Percentiles rank a stretch among this genome's conserved stretches.
phyloP scores from a whole-genome alignment of 2,329 filamentous ascomycete species.

The Clarireedia hainanense region DNA sequence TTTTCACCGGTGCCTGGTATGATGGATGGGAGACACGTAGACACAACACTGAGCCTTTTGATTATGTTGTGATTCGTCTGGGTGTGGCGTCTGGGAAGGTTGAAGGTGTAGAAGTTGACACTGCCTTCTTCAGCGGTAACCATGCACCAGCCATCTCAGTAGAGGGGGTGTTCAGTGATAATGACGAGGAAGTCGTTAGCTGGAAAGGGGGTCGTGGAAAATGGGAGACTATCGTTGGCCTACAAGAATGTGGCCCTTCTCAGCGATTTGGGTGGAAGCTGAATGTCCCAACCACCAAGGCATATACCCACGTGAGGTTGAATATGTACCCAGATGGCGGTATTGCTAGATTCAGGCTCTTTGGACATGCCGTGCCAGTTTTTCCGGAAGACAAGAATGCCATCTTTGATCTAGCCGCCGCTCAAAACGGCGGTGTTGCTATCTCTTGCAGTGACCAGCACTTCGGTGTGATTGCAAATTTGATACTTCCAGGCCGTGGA shows the following conservation, averaged over 20 bases:
- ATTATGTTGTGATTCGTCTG: slow-evolving; percentile 59
- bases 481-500: slow-evolving; percentile 69
- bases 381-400: slow-evolving; percentile 59
- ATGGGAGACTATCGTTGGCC: slow-evolving; percentile 65
- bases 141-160: slow-evolving; percentile 74
- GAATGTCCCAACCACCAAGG: slow-evolving; percentile 47
- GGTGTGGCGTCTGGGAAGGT: slow-evolving; percentile 65
- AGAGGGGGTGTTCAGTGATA: slow-evolving; percentile 61
- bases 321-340: slow-evolving; percentile 85
- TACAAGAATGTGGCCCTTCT: slow-evolving; percentile 65
- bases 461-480: slow-evolving; percentile 73
- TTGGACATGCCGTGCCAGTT: slow-evolving; percentile 67
- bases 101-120: slow-evolving; percentile 71
- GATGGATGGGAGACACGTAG: slow-evolving; percentile 63
- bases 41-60: slow-evolving; percentile 56
- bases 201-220: slow-evolving; percentile 51
- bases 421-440: slow-evolving; percentile 70
- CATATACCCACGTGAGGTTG: slow-evolving; percentile 71
- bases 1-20: slow-evolving; percentile 62
- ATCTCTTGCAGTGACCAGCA: slow-evolving; percentile 75
- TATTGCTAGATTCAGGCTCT: slow-evolving; percentile 72
- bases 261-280: slow-evolving; percentile 69
- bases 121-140: slow-evolving; percentile 74
- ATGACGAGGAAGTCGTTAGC: slow-evolving; percentile 57
- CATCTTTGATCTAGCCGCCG: slow-evolving; percentile 68